These are phyloP conservation scores for Gymnopus androsaceus DNA, from an alignment of 1,284 basidiomycete genomes.

Conservation along the genomic window DNA sequence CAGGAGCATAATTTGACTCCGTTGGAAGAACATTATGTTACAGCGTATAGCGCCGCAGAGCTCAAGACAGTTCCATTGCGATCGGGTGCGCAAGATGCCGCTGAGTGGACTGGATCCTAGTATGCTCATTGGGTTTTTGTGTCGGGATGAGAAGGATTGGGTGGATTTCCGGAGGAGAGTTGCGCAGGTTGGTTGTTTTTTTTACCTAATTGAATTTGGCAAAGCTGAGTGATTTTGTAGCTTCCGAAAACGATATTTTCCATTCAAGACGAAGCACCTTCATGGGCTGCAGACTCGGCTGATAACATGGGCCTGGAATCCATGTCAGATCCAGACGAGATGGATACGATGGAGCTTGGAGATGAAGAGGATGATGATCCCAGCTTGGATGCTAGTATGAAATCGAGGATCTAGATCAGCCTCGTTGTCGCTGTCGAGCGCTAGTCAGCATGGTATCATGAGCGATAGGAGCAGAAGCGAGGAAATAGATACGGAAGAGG, in stretches of 20 bases:
- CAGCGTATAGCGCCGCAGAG: conserved; percentile 55
- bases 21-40: conserved; percentile 43
- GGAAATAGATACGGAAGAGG: conserved; percentile 67
- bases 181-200: conserved; percentile 54
- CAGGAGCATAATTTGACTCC: conserved; percentile 25
- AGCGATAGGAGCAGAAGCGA: conserved; percentile 39
- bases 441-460: conserved; percentile 21
- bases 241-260: conserved; percentile 79
- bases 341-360: conserved; percentile 49
- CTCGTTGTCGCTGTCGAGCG: conserved; percentile 40
- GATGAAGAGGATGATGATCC: conserved; percentile 31
- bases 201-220: conserved; percentile 5
- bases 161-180: conserved; percentile 77
- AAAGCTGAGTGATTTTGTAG: conserved; percentile 38
- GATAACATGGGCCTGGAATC: conserved; percentile 80
- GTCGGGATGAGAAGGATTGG: conserved; percentile 83
- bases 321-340: conserved; percentile 75
- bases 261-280: conserved; percentile 83
- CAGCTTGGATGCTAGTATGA: background rate
- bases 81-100: conserved; percentile 91
- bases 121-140: conserved; percentile 94
- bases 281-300: conserved; percentile 75
- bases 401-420: conserved; percentile 40
- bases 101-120: conserved; percentile 91
- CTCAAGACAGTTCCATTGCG: conserved; percentile 92